Base-by-base conservation (phyloP, 1,284 basidiomycete genomes). In the Xerocomus nothofagi region DNA sequence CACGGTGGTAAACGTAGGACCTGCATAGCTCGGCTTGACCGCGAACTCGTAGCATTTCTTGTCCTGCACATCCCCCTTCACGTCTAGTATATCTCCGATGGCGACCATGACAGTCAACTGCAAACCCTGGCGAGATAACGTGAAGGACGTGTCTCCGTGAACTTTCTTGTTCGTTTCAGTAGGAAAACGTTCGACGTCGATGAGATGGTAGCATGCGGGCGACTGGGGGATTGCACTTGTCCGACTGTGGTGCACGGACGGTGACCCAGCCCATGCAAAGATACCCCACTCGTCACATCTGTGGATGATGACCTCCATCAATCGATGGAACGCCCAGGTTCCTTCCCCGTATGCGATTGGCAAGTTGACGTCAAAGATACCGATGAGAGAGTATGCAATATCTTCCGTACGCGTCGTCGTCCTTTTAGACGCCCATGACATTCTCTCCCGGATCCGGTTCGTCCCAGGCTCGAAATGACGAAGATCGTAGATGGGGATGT, bases 271-370 rank as follows among this genome's bases (percentile, higher is more conserved):
- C 60, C 60, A 58, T 0, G 57, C 55, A 8, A 62, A 54, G 2
- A 65, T 53, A 6, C 55, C 36, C 51, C 48, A 56, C 39, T 56
- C 53, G 17, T 47, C 49, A 39, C 56, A 58, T 4, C 45, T 40
- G 27, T 47, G 39, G 12, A 57, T 33, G 29, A 62, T 53, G n/a
- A 33, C 56, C 23, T 60, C 60, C 58, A 61, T 58, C 31, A 63
- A 47, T 32, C 62, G 50, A 36, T 47, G 52, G 21, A 62, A 65
- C 5, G 62, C 58, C 4, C 60, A 47, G n/a, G 53, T 53, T 4
- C 62, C 60, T 30, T 65, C 56, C 29, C 62, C 62, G 11, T 63
- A 65, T 1, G 58, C 51, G 14, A 60, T 51, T 7, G 45, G 47
- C 29, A 65, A 58, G 47, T 50, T 65, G 30, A 63, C 49, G 29